phyloP scores from a whole-genome alignment of 2,329 filamentous ascomycete species.

The Truncatella angustata region DNA sequence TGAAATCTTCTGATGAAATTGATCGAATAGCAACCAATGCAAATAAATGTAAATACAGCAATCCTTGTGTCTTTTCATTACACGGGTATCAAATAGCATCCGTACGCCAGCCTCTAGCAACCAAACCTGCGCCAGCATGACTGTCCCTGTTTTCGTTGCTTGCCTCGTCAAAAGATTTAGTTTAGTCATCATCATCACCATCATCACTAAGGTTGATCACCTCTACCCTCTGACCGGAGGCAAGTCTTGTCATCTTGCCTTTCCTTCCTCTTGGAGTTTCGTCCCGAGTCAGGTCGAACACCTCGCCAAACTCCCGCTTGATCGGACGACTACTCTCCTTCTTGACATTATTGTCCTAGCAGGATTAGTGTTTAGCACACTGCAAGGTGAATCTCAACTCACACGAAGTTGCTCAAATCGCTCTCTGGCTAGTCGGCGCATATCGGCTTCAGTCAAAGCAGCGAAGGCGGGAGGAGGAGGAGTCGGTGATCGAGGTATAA shows the following conservation, averaged over 20 bases:
- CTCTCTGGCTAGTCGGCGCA: conserved; percentile 28
- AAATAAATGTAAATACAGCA: no score
- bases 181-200: neutral
- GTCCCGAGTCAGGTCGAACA: conserved; percentile 25
- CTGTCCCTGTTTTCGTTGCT: neutral
- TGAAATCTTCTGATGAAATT: no score
- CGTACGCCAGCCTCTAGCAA: neutral
- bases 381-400: neutral
- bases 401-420: conserved; percentile 26
- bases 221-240: conserved; percentile 12
- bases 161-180: neutral
- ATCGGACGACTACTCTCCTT: conserved; percentile 12
- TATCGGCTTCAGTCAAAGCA: conserved; percentile 22
- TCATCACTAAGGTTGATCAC: conserved; percentile 22
- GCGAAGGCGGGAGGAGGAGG: conserved; percentile 17
- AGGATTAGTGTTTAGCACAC: neutral
- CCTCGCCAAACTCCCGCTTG: conserved; percentile 26
- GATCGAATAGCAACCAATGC: no score
- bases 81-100: no score
- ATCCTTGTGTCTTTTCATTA: no score
- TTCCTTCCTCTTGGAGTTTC: neutral
- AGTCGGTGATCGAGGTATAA: conserved; percentile 27
- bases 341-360: conserved; percentile 14
- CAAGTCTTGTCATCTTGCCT: conserved; percentile 14
- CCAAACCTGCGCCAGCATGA: neutral